A percentile compares a stretch with the other conserved stretches of the same genome.
phyloP scores from a whole-genome alignment of 2,329 filamentous ascomycete genomes.

The Paramyrothecium sp. region DNA sequence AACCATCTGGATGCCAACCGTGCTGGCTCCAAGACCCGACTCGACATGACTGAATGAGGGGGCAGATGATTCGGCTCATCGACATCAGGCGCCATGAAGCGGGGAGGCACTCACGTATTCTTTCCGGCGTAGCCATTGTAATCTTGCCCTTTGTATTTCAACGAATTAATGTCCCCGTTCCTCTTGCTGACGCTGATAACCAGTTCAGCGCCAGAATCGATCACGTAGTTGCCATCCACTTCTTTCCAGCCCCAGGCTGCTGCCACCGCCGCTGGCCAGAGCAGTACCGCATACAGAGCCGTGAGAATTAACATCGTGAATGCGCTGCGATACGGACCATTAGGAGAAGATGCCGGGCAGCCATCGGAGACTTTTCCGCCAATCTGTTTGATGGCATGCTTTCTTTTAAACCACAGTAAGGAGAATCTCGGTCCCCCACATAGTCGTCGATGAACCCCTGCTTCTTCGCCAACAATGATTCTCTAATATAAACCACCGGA shows the following conservation, averaged over 20 bases:
- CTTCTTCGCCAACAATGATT: neutral
- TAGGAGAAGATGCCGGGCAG: neutral
- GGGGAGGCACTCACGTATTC: slow-evolving; percentile 16
- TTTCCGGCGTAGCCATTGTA: slow-evolving; percentile 27
- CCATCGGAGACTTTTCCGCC: neutral
- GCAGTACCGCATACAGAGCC: slow-evolving; percentile 20
- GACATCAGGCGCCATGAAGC: too few species aligned
- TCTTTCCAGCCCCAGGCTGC: slow-evolving; percentile 39
- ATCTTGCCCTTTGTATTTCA: slow-evolving; percentile 29
- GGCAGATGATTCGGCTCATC: neutral
- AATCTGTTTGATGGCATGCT: neutral
- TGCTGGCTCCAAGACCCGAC: slow-evolving; percentile 26
- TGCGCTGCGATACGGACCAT: neutral
- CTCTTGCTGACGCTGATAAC: slow-evolving; percentile 32
- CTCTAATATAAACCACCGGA: neutral
- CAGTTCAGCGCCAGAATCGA: slow-evolving; percentile 28
- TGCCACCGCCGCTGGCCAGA: slow-evolving; percentile 24
- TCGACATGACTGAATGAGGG: slow-evolving; percentile 21
- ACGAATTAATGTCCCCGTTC: slow-evolving; percentile 31
- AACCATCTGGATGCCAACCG: slow-evolving; percentile 24
- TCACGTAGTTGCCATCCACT: slow-evolving; percentile 34
- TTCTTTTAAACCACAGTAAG: neutral
- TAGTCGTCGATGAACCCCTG: neutral
- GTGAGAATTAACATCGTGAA: slow-evolving; percentile 23
- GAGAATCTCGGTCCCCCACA: neutral